Evolutionary conservation across 1,284 basidiomycete genomes (phyloP).

Genomic region (Cutaneotrichosporon cutaneum): DNA sequence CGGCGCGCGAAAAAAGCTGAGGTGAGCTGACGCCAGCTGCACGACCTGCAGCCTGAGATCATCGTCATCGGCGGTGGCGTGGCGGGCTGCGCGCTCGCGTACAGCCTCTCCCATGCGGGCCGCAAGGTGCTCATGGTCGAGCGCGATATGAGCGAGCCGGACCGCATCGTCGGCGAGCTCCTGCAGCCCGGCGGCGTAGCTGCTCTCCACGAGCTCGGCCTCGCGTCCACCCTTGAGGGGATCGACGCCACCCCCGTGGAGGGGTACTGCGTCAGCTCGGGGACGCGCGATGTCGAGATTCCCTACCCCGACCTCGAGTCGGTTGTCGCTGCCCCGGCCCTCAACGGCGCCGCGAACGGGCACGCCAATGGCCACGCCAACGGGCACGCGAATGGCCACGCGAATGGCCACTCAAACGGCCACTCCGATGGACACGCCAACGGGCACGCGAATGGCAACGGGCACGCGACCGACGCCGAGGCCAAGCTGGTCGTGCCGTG

Average conservation of each 20-base stretch:
- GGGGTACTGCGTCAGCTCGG: constrained; percentile 83
- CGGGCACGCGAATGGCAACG: constrained; percentile 16
- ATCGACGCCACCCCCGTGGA: constrained; percentile 83
- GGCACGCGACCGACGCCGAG: constrained; percentile 11
- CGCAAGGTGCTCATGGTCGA: constrained; percentile 74
- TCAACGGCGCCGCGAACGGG: constrained; percentile 11
- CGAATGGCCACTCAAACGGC: constrained; percentile 12
- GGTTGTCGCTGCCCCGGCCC: constrained; percentile 7
- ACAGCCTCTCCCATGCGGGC: constrained; percentile 51
- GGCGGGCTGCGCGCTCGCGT: constrained; percentile 70
- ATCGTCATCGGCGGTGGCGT: constrained; percentile 88
- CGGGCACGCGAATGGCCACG: constrained; percentile 11
- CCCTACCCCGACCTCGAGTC: constrained; percentile 72
- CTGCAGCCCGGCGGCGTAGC: constrained; percentile 89
- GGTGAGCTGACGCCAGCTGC: constrained; percentile 19
- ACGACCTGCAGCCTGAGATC: constrained; percentile 46
- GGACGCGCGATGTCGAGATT: constrained; percentile 59
- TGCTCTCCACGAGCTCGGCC: constrained; percentile 72
- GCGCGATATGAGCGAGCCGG: constrained; percentile 84
- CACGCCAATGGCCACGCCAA: constrained; percentile 20
- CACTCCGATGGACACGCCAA: constrained; percentile 5
- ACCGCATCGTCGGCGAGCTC: constrained; percentile 96
- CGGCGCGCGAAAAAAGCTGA: not conserved
- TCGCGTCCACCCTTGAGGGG: constrained; percentile 68
- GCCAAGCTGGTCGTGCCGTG: constrained; percentile 20